These are phyloP conservation scores for Colletotrichum euphorbiae DNA, from an alignment of 2,329 filamentous ascomycete species.

Conservation along the genomic window DNA sequence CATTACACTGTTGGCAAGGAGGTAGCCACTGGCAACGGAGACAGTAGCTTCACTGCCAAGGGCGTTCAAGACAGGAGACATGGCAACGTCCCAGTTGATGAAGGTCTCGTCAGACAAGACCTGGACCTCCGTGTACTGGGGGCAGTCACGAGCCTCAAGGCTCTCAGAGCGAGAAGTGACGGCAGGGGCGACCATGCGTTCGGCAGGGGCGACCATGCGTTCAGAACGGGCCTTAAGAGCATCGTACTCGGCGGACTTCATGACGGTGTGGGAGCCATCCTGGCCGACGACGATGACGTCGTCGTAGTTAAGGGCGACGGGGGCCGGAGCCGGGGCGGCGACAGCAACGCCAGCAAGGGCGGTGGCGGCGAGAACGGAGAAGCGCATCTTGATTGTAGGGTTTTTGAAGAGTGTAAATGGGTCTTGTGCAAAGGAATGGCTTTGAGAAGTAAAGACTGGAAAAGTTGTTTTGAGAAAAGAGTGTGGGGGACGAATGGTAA, in stretches of 20 bases:
- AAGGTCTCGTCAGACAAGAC: conserved; percentile 45
- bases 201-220: conserved; percentile 24
- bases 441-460: conserved; percentile 37
- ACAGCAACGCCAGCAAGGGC: conserved; percentile 24
- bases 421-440: conserved; percentile 30
- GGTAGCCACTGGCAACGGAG: conserved; percentile 48
- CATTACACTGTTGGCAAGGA: conserved; percentile 48
- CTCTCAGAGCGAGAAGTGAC: neutral
- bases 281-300: conserved; percentile 45
- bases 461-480: conserved; percentile 27
- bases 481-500: conserved; percentile 29
- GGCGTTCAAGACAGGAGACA: conserved; percentile 51
- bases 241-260: conserved; percentile 45
- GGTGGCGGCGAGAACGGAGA: conserved; percentile 25
- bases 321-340: conserved; percentile 7
- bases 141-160: conserved; percentile 38
- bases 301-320: conserved; percentile 40
- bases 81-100: conserved; percentile 53
- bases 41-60: conserved; percentile 46
- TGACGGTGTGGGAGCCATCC: conserved; percentile 43
- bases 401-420: conserved; percentile 10
- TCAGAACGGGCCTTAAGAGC: conserved; percentile 37
- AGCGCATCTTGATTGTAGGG: conserved; percentile 31
- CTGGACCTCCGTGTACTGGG: conserved; percentile 43
- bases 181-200: conserved; percentile 25